Evolutionary conservation across 352 stramenopile species (phyloP).

Genomic region (Globisporangium parvum): DNA sequence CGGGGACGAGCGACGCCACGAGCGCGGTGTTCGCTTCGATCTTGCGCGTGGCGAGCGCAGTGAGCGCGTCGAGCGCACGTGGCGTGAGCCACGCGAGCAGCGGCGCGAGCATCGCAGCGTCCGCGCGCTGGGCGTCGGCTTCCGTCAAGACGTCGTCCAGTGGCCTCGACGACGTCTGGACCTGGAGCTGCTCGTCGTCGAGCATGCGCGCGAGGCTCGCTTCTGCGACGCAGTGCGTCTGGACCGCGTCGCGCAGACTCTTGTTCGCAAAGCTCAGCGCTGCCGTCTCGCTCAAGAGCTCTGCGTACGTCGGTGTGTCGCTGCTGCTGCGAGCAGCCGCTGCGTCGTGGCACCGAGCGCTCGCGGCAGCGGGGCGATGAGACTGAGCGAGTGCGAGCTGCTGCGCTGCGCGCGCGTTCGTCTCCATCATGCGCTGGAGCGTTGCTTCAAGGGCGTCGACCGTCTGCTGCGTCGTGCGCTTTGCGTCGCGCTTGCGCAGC

Average conservation of each 20-base stretch:
- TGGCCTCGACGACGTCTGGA: not conserved
- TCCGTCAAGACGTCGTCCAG: not conserved
- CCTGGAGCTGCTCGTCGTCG: conserved; percentile 3
- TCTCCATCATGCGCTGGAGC: conserved; percentile 6
- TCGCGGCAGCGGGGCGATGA: no score
- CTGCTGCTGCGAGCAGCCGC: not conserved
- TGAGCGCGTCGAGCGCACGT: conserved; percentile 5
- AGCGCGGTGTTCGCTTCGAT: conserved; percentile 22
- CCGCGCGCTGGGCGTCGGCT: conserved; percentile 11
- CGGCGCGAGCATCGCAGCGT: conserved; percentile 15
- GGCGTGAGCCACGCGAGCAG: conserved; percentile 13
- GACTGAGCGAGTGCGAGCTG: not conserved
- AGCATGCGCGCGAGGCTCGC: conserved; percentile 12
- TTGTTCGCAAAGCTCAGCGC: conserved; percentile 18
- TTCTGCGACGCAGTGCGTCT: conserved; percentile 10
- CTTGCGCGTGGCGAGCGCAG: conserved; percentile 7
- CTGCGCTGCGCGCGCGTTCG: conserved; percentile 6
- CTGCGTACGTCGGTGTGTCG: not conserved
- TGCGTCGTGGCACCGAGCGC: no score
- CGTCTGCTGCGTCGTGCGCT: no score
- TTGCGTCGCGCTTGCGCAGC: conserved; percentile 11
- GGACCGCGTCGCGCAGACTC: conserved; percentile 10
- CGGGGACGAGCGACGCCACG: conserved; percentile 18
- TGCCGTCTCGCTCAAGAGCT: conserved; percentile 15
- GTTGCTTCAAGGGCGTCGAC: no score